Evolutionary conservation across 352 stramenopile genomes (phyloP).

Genomic region (Phytophthora tentaculata): DNA sequence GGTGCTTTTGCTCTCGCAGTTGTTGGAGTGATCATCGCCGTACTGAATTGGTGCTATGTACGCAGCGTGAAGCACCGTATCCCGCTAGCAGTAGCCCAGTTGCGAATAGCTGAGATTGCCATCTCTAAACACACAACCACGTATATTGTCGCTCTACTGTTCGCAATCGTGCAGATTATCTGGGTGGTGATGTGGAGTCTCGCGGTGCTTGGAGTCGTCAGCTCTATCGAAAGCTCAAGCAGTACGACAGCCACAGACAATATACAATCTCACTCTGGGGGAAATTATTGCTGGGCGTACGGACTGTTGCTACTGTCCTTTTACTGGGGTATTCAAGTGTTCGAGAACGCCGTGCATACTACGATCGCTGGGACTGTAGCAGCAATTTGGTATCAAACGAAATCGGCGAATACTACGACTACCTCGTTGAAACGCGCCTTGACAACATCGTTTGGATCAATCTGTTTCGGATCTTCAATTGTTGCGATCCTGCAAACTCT

Average conservation of each 20-base stretch:
- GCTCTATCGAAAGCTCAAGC: neutral
- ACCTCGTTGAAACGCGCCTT: conserved; percentile 74
- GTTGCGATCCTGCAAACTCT: conserved; percentile 91
- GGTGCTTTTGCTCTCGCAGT: conserved; percentile 32
- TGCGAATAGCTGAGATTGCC: conserved; percentile 83
- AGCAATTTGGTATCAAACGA: conserved; percentile 93
- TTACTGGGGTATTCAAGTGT: conserved; percentile 91
- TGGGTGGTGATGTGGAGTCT: conserved; percentile 90
- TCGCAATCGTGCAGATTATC: conserved; percentile 82
- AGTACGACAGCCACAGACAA: neutral
- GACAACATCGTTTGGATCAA: conserved; percentile 93
- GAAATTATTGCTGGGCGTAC: conserved; percentile 15
- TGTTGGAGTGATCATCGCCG: conserved; percentile 48
- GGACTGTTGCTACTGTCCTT: conserved; percentile 71
- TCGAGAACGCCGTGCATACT: conserved; percentile 91
- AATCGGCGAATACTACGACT: conserved; percentile 75
- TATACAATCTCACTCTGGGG: neutral
- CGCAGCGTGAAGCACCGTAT: conserved; percentile 82
- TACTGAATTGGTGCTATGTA: conserved; percentile 80
- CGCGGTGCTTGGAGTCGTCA: conserved; percentile 78
- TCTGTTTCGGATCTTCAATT: conserved; percentile 93
- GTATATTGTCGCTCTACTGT: conserved; percentile 79
- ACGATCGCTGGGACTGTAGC: conserved; percentile 92
- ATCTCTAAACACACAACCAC: conserved; percentile 86
- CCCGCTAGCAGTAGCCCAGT: conserved; percentile 91